These are phyloP conservation scores for Xylaria hypoxylon DNA, from an alignment of 2,329 filamentous ascomycete genomes.

Conservation along the genomic window DNA sequence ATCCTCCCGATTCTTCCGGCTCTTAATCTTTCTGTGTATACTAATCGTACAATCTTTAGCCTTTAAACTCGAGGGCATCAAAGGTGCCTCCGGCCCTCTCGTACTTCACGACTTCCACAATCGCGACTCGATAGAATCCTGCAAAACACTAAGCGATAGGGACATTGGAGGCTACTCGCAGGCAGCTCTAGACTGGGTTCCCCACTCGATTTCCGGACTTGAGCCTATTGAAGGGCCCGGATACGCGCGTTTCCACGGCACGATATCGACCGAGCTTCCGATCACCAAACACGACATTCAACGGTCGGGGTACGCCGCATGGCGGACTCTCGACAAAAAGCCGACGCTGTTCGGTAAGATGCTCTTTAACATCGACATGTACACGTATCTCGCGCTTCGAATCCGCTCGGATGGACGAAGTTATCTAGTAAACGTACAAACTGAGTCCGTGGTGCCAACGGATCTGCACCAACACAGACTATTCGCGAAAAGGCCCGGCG, in stretches of 20 bases:
- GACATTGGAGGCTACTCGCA: constrained; percentile 89
- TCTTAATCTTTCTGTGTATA: constrained; percentile 25
- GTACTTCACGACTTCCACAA: constrained; percentile 73
- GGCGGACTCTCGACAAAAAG: constrained; percentile 81
- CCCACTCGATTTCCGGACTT: constrained; percentile 39
- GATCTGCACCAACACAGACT: constrained; percentile 95
- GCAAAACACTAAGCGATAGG: constrained; percentile 86
- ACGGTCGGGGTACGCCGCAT: constrained; percentile 88
- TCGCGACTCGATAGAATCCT: constrained; percentile 60
- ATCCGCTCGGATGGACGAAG: constrained; percentile 91
- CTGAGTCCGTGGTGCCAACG: constrained; percentile 91
- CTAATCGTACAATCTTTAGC: constrained; percentile 58
- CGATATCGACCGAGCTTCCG: constrained; percentile 87
- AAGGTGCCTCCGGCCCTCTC: constrained; percentile 71
- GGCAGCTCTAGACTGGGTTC: constrained; percentile 64
- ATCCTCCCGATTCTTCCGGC: neutral
- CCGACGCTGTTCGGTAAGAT: constrained; percentile 86
- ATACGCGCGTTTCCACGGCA: constrained; percentile 86
- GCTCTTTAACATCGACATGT: constrained; percentile 90
- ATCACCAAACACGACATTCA: constrained; percentile 77
- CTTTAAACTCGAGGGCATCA: constrained; percentile 76
- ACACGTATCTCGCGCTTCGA: constrained; percentile 85
- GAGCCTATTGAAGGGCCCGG: constrained; percentile 37
- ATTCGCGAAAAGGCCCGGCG: constrained; percentile 79
- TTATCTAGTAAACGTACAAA: constrained; percentile 96